Conservation (phyloP, 805 yeast genomes). For the Sugiyamaella mastotermitis region DNA sequence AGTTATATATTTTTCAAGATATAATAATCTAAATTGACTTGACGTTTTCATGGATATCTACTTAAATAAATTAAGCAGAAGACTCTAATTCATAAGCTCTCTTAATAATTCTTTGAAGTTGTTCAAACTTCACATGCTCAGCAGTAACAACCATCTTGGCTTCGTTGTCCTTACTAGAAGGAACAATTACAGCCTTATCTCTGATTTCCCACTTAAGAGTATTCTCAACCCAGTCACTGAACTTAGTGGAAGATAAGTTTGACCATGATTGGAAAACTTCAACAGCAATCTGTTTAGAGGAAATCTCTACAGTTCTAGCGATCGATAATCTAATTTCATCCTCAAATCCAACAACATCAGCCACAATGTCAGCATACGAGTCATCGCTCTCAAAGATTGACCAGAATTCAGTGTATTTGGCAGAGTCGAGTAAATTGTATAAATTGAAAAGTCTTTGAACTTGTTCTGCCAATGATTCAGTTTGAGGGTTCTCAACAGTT, state of each 20-base stretch:
- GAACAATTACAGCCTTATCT: constrained; percentile 23
- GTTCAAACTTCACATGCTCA: constrained; percentile 26
- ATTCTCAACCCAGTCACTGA: constrained; percentile 24
- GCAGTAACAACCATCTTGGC: constrained; percentile 25
- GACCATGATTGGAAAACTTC: constrained; percentile 27
- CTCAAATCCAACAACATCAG: constrained; percentile 31
- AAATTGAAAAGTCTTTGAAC: constrained; percentile 27
- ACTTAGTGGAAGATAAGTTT: constrained; percentile 23
- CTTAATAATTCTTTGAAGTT: constrained; percentile 26
- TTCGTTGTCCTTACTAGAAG: constrained; percentile 26
- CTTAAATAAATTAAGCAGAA: too few relatives aligned
- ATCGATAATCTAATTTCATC: constrained; percentile 28
- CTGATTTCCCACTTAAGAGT: constrained; percentile 26
- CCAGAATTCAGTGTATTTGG: constrained; percentile 31
- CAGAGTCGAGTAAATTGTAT: constrained; percentile 26
- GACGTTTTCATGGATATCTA: background rate
- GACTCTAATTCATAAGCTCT: constrained; percentile 27
- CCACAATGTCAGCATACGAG: constrained; percentile 29
- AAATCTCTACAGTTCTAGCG: constrained; percentile 25
- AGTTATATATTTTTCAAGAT: too few relatives aligned
- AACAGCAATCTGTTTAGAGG: constrained; percentile 25
- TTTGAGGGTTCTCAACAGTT: constrained; percentile 19
- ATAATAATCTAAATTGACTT: too few relatives aligned
- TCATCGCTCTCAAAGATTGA: constrained; percentile 25
- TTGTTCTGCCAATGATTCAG: constrained; percentile 23